Percentiles rank a stretch among this genome's conserved stretches.
These are phyloP conservation scores for Tausonia pullulans DNA, from an alignment of 1,284 basidiomycete species.

Conservation along the genomic window DNA sequence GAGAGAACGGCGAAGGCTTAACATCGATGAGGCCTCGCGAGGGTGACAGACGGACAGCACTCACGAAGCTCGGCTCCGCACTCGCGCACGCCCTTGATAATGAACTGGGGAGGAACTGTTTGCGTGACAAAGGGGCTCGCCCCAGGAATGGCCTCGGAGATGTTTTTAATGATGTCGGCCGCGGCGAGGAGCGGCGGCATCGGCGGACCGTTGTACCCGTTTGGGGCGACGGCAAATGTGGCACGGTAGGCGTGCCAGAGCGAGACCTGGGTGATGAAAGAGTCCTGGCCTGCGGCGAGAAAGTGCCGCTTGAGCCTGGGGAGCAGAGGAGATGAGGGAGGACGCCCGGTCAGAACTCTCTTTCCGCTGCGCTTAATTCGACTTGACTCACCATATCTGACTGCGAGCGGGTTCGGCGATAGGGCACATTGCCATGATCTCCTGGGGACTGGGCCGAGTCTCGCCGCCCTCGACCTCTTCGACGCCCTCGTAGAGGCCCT, in stretches of 20 bases:
- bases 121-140: slow-evolving; percentile 28
- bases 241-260: slow-evolving; percentile 35
- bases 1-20: neutral
- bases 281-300: slow-evolving; percentile 21
- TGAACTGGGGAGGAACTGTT: neutral
- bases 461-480: neutral
- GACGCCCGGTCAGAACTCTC: too few species aligned
- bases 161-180: slow-evolving; percentile 34
- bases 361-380: too few species aligned
- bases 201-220: slow-evolving; percentile 16
- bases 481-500: slow-evolving; percentile 11
- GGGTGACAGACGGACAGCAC: neutral
- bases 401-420: too few species aligned
- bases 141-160: slow-evolving; percentile 31
- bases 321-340: neutral
- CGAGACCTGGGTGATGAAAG: slow-evolving; percentile 27
- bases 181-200: slow-evolving; percentile 30
- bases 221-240: slow-evolving; percentile 24
- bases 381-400: too few species aligned
- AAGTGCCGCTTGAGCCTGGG: slow-evolving; percentile 35
- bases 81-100: slow-evolving; percentile 6
- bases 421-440: too few species aligned
- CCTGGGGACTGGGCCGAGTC: too few species aligned
- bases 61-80: neutral
- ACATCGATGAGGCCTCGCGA: neutral